A percentile compares a stretch with the other conserved stretches of the same genome.
Evolutionary conservation across 179 eudicot genomes (phyloP).

Genomic region (Patellifolia procumbens): DNA sequence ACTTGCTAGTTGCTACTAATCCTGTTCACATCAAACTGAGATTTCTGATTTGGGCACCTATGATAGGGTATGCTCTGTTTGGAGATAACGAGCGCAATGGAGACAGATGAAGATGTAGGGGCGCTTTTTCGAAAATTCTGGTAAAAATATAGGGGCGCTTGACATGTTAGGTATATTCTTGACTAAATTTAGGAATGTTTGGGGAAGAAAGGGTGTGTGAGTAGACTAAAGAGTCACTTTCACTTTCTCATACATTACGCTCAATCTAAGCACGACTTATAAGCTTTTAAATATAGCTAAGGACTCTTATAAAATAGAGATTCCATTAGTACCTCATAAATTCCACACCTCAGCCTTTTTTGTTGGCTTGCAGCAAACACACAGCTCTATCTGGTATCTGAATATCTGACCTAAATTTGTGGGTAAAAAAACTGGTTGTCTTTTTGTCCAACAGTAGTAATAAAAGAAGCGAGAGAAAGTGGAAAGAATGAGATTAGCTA

Average conservation of each 20-base stretch:
- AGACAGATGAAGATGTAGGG: no score
- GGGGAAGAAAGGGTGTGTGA: no score
- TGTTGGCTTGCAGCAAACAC: neutral
- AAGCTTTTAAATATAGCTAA: neutral
- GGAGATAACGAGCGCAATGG: no score
- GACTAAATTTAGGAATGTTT: no score
- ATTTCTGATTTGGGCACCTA: no score
- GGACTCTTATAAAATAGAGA: neutral
- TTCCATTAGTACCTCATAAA: neutral
- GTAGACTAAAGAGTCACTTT: neutral
- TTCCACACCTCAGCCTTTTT: neutral
- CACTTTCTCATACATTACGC: no score
- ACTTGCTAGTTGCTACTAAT: no score
- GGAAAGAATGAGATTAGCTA: slow-evolving; percentile 12
- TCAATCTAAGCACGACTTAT: neutral
- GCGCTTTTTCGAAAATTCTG: no score
- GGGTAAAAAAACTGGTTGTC: neutral
- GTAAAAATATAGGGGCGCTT: no score
- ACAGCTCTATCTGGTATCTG: neutral
- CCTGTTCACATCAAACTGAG: no score
- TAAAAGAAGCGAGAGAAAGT: neutral
- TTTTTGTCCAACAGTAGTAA: neutral
- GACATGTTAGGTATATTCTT: neutral
- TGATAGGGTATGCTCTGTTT: no score
- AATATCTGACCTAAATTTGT: neutral